Base-by-base conservation (phyloP, 2,329 filamentous ascomycete genomes). In the Akanthomyces dipterigenus region DNA sequence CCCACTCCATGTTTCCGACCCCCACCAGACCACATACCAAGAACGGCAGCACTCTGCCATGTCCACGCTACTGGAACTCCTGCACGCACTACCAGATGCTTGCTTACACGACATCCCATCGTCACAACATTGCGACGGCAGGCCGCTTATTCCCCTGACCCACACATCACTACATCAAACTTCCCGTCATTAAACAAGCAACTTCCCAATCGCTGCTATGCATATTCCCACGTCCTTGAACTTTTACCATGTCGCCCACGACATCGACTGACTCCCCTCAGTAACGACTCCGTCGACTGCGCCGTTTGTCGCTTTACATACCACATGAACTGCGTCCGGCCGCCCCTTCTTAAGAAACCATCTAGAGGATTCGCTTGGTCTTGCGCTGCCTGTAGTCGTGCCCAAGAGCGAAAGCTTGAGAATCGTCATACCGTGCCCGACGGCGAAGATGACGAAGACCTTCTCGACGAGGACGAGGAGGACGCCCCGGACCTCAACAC, bases 311-410 rank as follows among this genome's bases (percentile, higher is more conserved):
- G 88, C 71, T 88, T 92, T 73, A 98, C 93, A 16, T 99, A 97
- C 76, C 95, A 99, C 78, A 98, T 99, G 93, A 91, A 93, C 70
- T 99, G 95, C 74, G 95, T 99, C 61, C 88, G 89, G 64, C 95
- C 95, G 45, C 91, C 93, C 42, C 76, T 99, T 64, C 82, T 92
- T 58, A 99, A 97, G 75, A 99, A 99, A 75, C 95, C 95, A 22
- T 96, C 93, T 51, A 88, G 95, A 74, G 95, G 95, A 43, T 99
- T 99, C 76, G 95, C 92, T 5, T 99, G 95, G 95, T 93, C 95
- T 34, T 99, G 95, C 74, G 95, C 91, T 60, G 89, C 93, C 63
- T 99, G 95, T 75, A 97, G 92, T 74, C 88, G 93, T 69, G 93
- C 91, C n/a, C 93, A 96, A 72, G 95, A 98, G 75, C 87, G 90